A percentile compares a stretch with the other conserved stretches of the same genome.
Conservation (phyloP, 2,329 filamentous ascomycete genomes). For the Penicillium sp. region DNA sequence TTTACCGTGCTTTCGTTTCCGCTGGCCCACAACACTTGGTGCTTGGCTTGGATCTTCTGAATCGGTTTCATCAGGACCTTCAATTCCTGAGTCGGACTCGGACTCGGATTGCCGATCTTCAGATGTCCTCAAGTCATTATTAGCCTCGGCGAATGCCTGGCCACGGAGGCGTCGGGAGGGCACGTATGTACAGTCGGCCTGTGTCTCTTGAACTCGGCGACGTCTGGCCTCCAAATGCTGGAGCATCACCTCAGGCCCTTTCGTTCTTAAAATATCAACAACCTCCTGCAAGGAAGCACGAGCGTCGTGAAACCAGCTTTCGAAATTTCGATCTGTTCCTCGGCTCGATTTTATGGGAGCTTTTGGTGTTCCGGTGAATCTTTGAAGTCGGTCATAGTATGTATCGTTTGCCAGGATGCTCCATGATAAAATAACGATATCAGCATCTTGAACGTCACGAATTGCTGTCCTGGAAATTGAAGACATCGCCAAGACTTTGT, state of each 20-base stretch:
- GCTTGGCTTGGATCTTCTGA: neutral
- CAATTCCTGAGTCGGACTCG: neutral
- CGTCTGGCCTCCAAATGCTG: constrained; percentile 25
- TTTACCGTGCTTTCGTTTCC: neutral
- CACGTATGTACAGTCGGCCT: constrained; percentile 41
- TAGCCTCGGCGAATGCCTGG: constrained; percentile 24
- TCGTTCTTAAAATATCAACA: constrained; percentile 35
- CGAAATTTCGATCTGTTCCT: constrained; percentile 50
- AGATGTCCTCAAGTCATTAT: neutral
- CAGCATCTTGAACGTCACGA: constrained; percentile 47
- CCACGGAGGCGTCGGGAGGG: constrained; percentile 35
- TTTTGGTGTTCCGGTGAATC: constrained; percentile 50
- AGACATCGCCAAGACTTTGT: constrained; percentile 48
- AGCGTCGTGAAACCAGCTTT: constrained; percentile 55
- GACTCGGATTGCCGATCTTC: neutral
- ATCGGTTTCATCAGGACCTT: neutral
- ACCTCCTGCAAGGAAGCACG: constrained; percentile 44
- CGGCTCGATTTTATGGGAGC: constrained; percentile 40
- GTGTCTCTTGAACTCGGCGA: constrained; percentile 36
- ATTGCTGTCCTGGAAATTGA: constrained; percentile 44
- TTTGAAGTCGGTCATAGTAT: constrained; percentile 53
- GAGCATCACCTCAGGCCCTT: constrained; percentile 37
- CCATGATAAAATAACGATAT: constrained; percentile 58
- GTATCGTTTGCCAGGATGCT: constrained; percentile 46
- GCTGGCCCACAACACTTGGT: neutral